Base-by-base conservation (phyloP, 1,284 basidiomycete genomes). In the Apiotrichum laibachii region DNA sequence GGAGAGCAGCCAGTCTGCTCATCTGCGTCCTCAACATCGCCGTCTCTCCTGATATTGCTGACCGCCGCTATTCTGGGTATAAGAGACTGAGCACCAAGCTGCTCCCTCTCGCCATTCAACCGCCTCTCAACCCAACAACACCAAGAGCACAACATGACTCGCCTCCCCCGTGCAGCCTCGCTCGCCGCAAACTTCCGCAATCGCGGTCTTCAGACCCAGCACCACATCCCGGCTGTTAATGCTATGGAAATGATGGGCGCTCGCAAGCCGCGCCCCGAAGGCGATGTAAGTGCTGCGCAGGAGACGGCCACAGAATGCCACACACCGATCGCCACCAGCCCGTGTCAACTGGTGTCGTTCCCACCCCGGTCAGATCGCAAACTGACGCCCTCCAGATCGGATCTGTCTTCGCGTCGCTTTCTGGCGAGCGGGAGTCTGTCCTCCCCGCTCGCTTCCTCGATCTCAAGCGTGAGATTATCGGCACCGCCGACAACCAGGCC, bases 391-490 rank as follows among this genome's bases (percentile, higher is more conserved):
- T 34, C 7, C 55, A 75, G 70, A 86, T 88, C 55, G 82, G 82
- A 2, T 79, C 80, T 16, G 82, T 86, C 37, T 87, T 87, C 69
- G 79, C 83, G 1, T 84, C 84, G 0, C 76, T 86, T 8, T 81
- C 82, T 2, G 77, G 79, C 12, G 81, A 81, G 57, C 67, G 73
- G 2, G 72, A 75, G 18, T 70, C 64, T 1, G 68, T 69, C 1
- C 80, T 88, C 2, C 86, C 87, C 0, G 64, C 78, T 10, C 82
- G 85, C 0, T 89, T 88, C 62, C 70, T 81, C 0, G 80, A 82
- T 13, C 72, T 89, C 40, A 89, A 89, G 78, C 81, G 82, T 43
- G 69, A 86, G n/a, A 68, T 73, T 48, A 72, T 72, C 21, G 72
- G 72, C 16, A 66, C 72, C 40, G 71, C 64, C 33, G 67, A 67